Evolutionary conservation across 345 rosid genomes (phyloP), one percentile per base, ranked within the genome.

Genomic region (Garcia nutans): DNA sequence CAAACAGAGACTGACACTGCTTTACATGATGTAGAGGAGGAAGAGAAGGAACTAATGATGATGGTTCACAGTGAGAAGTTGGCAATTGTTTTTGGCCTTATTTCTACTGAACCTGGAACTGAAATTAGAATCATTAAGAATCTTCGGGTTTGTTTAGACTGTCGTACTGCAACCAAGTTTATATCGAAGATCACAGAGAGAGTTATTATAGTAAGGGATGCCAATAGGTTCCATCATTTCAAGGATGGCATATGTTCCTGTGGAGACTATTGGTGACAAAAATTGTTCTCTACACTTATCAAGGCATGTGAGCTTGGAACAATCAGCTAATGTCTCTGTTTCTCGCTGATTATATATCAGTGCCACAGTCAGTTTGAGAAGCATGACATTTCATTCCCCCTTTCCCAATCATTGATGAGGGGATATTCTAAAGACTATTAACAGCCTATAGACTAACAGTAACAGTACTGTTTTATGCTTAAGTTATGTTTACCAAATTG

Each of bases 21-120:
- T 65, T 82, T 89, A 83, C 96, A 89, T 69, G 96, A 93, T 55
- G 92, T 93, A 72, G 96, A 93, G 81, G 97, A 91, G 74, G 96
- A 93, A 88, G 97, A 93, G 85, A 89, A 91, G 62, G 96, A 88
- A 78, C 78, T 83, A 28, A 82, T 88, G 86, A 80, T 89, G 82
- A 88, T 88, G 73, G 86, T 89, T 74, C 97, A 93, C 64, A 91
- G 97, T 70, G 97, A 93, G 85, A 89, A 88, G 81, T 76, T 93
- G 73, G 97, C 94, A 42, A 91, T 91, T 86, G 94, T 91, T 63
- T 93, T 86, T 82, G 96, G 94, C 76, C 91, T 93, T 62, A 84
- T 93, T 41, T 81, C 82, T 65, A 88, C 89, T 65, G 91, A 87
- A 65, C 88, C 89, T 67, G 91, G 92, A 75, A 82, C 87, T 57